These are phyloP conservation scores for Haplosporangium gracile DNA, from an alignment of 192 early-diverging fungal species.

Conservation along the genomic window DNA sequence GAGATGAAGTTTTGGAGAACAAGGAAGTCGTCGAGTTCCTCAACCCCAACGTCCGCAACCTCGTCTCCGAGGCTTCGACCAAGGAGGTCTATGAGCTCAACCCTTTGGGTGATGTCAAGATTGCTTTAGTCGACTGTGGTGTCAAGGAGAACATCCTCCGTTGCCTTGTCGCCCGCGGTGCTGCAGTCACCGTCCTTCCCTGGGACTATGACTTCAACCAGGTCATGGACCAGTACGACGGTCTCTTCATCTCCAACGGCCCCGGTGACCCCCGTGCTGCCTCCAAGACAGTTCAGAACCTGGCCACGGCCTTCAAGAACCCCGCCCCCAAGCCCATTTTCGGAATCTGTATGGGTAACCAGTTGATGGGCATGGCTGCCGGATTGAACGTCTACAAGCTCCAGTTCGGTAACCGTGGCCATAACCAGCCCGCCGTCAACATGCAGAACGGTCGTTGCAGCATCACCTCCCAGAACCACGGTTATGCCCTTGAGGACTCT, in stretches of 20 bases:
- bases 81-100: conserved; percentile 79
- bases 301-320: conserved; percentile 71
- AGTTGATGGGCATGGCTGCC: conserved; percentile 91
- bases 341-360: conserved; percentile 98
- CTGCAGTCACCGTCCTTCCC: conserved; percentile 88
- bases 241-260: conserved; percentile 94
- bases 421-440: conserved; percentile 94
- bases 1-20: conserved; percentile 64
- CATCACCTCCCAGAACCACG: conserved; percentile 98
- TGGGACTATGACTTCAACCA: conserved; percentile 84
- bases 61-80: conserved; percentile 87
- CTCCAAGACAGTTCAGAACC: conserved; percentile 76
- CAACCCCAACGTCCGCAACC: conserved; percentile 83
- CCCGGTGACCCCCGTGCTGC: conserved; percentile 86
- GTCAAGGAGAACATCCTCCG: conserved; percentile 95
- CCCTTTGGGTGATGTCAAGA: conserved; percentile 80
- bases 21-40: conserved; percentile 60
- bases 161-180: conserved; percentile 83
- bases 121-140: conserved; percentile 91
- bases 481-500: conserved; percentile 86
- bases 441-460: conserved; percentile 82
- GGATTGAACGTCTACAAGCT: conserved; percentile 90
- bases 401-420: conserved; percentile 95
- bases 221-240: conserved; percentile 79
- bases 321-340: conserved; percentile 87